Base-by-base conservation (phyloP, 352 stramenopile genomes). In the Phytophthora citrophthora region DNA sequence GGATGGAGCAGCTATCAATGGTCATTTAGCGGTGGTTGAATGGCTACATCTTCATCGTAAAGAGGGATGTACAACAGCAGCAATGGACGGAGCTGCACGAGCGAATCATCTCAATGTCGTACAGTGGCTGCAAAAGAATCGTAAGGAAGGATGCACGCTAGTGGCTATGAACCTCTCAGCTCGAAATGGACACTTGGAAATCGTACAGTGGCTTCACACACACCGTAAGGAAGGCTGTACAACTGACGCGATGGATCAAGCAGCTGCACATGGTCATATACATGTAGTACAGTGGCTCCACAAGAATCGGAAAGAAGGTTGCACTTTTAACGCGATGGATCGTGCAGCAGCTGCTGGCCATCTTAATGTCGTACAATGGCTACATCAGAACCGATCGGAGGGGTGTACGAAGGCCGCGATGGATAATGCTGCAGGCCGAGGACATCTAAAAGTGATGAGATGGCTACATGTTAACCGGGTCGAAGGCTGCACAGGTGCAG, bases 321-420 rank as follows among this genome's bases (percentile, higher is more conserved):
- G 71, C 31, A 77, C 71, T 12, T 49, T 54, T 8, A 61, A 68
- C 9, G 71, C 71, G 5, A 74, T 79, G 71, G 61, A 79, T 32
- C 53, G 50, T 13, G 71, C 71, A 4, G 56, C 68, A 2, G 47
- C 44, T 43, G 54, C 32, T 6, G 71, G 68, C 12, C 26, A 75
- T 44, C 53, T 78, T 11, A 26, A 72, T 13, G 54, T 79, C 7
- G 49, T 79, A 18, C 45, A 71, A 23, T 79, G 67, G 67, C 59
- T 76, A 15, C 57, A 76, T 15, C 12, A 56, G 15, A 65, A 52
- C 5, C 27, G 63, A 56, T 16, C 32, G 7, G 70, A 79, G 27
- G 71, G 71, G 12, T 76, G 66, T 18, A 72, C 67, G 10, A 65
- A 50, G 12, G 51, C 50, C 0, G 69, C 69, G 23, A 74, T 77